Base-by-base conservation (phyloP, 2,329 filamentous ascomycete genomes). In the Penicillium sp. region DNA sequence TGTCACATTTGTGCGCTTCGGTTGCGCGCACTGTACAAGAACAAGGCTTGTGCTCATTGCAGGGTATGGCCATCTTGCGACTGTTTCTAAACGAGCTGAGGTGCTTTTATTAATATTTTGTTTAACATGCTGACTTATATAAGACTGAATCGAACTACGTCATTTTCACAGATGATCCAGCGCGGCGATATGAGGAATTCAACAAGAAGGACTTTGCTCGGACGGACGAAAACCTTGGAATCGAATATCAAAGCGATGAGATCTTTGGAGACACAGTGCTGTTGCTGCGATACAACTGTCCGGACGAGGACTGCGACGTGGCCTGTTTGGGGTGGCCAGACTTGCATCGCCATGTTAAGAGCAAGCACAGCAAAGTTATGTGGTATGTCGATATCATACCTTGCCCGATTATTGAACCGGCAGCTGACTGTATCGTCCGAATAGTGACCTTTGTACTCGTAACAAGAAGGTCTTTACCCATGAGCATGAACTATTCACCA, bases 401-500 rank as follows among this genome's bases (percentile, higher is more conserved):
- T 16, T 59, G 56, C 48, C 60, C 24, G 5, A 8, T 14, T 34
- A 16, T 47, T 34, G 52, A 57, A 29, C 40, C n/a, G 37, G 20
- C 13, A 26, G 50, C 51, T 65, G 13, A 67, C 53, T 5, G 10
- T 13, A 24, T 40, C n/a, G n/a, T n/a, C n/a, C 10, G 18, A 26
- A 26, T 58, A 82, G 89, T 74, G 91, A 96, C 73, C 81, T 96
- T 11, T 97, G 92, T 75, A 89, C 92, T 7, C 82, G 92, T 58
- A 92, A 97, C 79, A 99, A 99, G 77, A 97, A 96, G 70, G 92
- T 97, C 34, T 99, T 99, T 67, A 97, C 94, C 1, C 94, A 99
- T 75, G 94, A 99, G 75, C 94, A 99, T 71, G 90, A 95, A 61
- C 82, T 99, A 1, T 97, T 97, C 72, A 88, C 89, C 1, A 83